Conservation (phyloP, 805 yeast species). For the Candida piceae region DNA sequence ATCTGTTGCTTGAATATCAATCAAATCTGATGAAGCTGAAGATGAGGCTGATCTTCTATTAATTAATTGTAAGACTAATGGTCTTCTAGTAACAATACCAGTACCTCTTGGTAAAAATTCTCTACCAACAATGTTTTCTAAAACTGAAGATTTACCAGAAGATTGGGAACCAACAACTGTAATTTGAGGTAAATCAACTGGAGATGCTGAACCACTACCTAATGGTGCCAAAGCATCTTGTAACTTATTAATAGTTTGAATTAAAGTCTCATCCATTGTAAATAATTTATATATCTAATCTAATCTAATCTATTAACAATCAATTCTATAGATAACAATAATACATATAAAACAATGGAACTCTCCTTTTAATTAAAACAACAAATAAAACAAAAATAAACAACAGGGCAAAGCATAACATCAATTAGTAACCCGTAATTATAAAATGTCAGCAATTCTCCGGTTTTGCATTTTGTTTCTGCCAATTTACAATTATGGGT, state of each 20-base stretch:
- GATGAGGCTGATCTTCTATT: slow-evolving; percentile 47
- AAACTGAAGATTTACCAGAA: slow-evolving; percentile 81
- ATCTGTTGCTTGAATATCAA: slow-evolving; percentile 40
- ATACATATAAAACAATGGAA: no score
- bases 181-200: slow-evolving; percentile 88
- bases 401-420: no score
- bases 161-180: slow-evolving; percentile 95
- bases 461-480: no score
- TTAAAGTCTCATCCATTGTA: slow-evolving; percentile 71
- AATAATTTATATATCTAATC: no score
- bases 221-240: slow-evolving; percentile 97
- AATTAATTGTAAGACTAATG: slow-evolving; percentile 75
- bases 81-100: slow-evolving; percentile 89
- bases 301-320: no score
- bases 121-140: slow-evolving; percentile 87
- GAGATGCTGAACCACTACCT: slow-evolving; percentile 85
- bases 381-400: no score
- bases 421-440: no score
- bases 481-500: no score
- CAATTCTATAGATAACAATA: no score
- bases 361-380: no score
- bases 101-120: slow-evolving; percentile 91
- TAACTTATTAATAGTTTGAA: slow-evolving; percentile 80
- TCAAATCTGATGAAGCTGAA: slow-evolving; percentile 31
- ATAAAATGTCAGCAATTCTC: no score